A percentile compares a stretch with the other conserved stretches of the same genome.
These are phyloP conservation scores for Hypoxylon cercidicola DNA, from an alignment of 495 filamentous ascomycete genomes.

Conservation along the genomic window DNA sequence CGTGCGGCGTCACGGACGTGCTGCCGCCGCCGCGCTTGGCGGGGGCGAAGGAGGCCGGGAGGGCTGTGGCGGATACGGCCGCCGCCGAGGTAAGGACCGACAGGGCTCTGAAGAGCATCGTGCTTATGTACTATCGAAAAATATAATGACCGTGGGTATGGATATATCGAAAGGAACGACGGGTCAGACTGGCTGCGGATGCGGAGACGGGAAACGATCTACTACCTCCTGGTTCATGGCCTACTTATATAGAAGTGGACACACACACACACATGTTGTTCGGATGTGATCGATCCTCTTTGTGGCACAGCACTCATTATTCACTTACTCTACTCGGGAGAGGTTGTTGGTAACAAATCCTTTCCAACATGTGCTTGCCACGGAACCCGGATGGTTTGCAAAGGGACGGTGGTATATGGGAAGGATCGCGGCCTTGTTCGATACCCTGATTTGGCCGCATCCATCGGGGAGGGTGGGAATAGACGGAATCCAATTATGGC, in stretches of 20 bases:
- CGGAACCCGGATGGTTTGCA: background rate
- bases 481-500: background rate
- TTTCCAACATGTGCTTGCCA: background rate
- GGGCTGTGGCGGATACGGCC: conserved; percentile 23
- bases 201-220: conserved; percentile 7
- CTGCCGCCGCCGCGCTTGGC: conserved; percentile 26
- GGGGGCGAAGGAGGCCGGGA: conserved; percentile 9
- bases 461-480: background rate
- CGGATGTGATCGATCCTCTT: too few species aligned
- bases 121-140: background rate
- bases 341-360: conserved; percentile 4
- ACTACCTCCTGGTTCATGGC: background rate
- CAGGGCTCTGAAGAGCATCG: conserved; percentile 33
- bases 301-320: background rate
- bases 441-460: background rate
- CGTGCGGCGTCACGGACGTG: conserved; percentile 43
- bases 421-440: conserved; percentile 13
- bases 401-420: conserved; percentile 27
- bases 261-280: background rate
- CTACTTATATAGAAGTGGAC: conserved; percentile 8
- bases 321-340: conserved; percentile 4
- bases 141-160: conserved; percentile 1
- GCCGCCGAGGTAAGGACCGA: conserved; percentile 29
- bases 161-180: conserved; percentile 18
- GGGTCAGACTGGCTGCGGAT: conserved; percentile 16